Conservation (phyloP, 2,329 filamentous ascomycete species). For the Beauveria bassiana region DNA sequence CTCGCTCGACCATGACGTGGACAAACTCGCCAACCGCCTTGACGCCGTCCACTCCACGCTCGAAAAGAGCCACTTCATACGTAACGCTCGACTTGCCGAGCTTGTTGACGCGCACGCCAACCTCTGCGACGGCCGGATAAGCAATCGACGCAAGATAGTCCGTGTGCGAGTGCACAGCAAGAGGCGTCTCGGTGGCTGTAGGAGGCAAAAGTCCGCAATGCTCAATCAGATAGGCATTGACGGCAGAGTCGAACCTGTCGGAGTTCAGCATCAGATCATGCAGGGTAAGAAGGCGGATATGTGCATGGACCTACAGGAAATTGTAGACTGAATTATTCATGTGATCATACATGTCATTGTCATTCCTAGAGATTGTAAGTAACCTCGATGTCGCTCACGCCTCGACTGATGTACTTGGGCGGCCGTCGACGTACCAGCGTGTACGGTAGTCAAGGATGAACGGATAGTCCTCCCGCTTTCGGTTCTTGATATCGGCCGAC, state of each 20-base stretch:
- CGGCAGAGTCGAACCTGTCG: constrained; percentile 71
- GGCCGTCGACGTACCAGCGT: constrained; percentile 55
- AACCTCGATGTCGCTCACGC: not conserved
- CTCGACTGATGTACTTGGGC: constrained; percentile 9
- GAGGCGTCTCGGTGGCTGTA: constrained; percentile 63
- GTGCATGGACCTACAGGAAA: constrained; percentile 47
- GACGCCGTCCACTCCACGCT: constrained; percentile 62
- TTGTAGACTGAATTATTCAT: constrained; percentile 89
- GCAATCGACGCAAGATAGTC: constrained; percentile 77
- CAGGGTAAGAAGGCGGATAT: not conserved
- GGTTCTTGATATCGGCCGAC: constrained; percentile 43
- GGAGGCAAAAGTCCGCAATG: constrained; percentile 67
- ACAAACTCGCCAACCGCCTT: constrained; percentile 80
- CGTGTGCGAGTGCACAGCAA: constrained; percentile 79
- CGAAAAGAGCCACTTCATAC: constrained; percentile 85
- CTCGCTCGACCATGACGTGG: constrained; percentile 80
- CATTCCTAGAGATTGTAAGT: constrained; percentile 50
- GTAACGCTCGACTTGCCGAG: constrained; percentile 80
- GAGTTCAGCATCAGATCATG: not conserved
- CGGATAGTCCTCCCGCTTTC: constrained; percentile 64
- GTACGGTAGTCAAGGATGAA: constrained; percentile 78
- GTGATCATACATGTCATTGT: constrained; percentile 94
- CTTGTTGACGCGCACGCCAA: constrained; percentile 74
- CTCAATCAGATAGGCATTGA: constrained; percentile 81
- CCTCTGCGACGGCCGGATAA: constrained; percentile 74